A percentile compares a stretch with the other conserved stretches of the same genome.
Conservation (phyloP, 176 grass and related monocot species). For the Oropetium thomaeum region DNA sequence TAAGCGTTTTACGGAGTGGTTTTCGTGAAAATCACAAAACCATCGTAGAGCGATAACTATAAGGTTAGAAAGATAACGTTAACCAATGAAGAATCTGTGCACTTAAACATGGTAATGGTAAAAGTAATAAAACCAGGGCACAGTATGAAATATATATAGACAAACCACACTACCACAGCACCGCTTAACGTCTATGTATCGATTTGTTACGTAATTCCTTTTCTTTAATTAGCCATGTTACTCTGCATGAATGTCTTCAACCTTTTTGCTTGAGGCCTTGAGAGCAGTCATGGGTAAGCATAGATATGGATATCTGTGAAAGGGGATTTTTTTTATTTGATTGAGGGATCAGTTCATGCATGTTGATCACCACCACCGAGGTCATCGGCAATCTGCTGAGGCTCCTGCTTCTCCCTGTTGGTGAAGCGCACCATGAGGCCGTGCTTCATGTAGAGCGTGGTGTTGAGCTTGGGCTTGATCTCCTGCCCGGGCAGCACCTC, state of each 20-base stretch:
- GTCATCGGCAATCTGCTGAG: neutral
- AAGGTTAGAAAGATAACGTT: too few relatives aligned
- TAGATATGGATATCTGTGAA: neutral
- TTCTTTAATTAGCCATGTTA: neutral
- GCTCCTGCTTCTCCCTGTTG: conserved; percentile 22
- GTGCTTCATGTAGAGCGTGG: conserved; percentile 81
- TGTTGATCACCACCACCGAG: neutral
- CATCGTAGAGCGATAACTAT: too few relatives aligned
- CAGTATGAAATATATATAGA: too few relatives aligned
- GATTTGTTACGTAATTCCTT: too few relatives aligned
- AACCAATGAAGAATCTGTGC: too few relatives aligned
- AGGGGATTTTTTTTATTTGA: neutral
- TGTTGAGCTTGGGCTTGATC: conserved; percentile 74
- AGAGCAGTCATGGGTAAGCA: neutral
- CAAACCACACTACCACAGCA: too few relatives aligned
- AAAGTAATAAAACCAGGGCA: too few relatives aligned
- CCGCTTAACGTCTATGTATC: too few relatives aligned
- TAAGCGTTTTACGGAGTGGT: too few relatives aligned
- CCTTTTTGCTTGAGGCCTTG: neutral
- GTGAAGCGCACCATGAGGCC: conserved; percentile 63
- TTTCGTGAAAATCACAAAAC: too few relatives aligned
- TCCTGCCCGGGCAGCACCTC: conserved; percentile 52
- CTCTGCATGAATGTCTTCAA: neutral
- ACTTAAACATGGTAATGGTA: too few relatives aligned
- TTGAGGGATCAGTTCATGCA: neutral